Conservation (phyloP, 2,329 filamentous ascomycete species). For the Colletotrichum sojae region DNA sequence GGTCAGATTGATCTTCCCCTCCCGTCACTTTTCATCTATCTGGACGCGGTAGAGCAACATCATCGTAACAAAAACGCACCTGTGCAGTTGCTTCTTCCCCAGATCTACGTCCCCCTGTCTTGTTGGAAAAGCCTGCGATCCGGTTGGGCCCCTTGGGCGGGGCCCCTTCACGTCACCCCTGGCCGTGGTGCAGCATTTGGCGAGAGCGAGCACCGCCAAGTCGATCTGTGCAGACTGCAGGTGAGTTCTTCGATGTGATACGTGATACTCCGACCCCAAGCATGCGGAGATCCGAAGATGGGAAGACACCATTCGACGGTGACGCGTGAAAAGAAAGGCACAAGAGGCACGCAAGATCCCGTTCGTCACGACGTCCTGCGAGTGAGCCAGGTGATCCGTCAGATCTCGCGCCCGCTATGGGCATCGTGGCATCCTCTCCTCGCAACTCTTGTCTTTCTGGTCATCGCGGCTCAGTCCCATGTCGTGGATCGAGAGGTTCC, state of each 20-base stretch:
- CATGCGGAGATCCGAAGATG: not conserved
- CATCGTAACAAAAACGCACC: no score
- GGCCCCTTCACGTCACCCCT: not conserved
- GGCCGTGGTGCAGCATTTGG: slow-evolving; percentile 3
- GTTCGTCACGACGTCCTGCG: not conserved
- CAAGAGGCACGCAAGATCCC: not conserved
- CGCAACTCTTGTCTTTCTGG: no score
- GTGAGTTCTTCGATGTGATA: not conserved
- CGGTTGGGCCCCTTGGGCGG: not conserved
- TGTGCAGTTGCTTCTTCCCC: slow-evolving; percentile 8
- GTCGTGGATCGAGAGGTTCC: slow-evolving; percentile 5
- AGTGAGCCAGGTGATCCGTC: slow-evolving; percentile 2
- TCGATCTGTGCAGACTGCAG: slow-evolving; percentile 11
- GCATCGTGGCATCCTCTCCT: not conserved
- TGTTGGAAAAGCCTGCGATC: slow-evolving; percentile 7
- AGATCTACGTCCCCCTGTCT: slow-evolving; percentile 26
- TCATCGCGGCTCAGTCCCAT: not conserved
- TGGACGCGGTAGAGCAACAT: no score
- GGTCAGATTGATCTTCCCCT: not conserved
- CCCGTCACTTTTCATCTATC: not conserved
- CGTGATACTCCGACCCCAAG: slow-evolving; percentile 10
- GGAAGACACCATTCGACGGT: slow-evolving; percentile 19
- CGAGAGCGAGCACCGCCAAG: not conserved
- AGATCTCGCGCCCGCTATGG: not conserved
- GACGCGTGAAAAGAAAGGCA: slow-evolving; percentile 21